These are phyloP conservation scores for Pythium angustatum DNA, from an alignment of 352 stramenopile species.

Conservation along the genomic window DNA sequence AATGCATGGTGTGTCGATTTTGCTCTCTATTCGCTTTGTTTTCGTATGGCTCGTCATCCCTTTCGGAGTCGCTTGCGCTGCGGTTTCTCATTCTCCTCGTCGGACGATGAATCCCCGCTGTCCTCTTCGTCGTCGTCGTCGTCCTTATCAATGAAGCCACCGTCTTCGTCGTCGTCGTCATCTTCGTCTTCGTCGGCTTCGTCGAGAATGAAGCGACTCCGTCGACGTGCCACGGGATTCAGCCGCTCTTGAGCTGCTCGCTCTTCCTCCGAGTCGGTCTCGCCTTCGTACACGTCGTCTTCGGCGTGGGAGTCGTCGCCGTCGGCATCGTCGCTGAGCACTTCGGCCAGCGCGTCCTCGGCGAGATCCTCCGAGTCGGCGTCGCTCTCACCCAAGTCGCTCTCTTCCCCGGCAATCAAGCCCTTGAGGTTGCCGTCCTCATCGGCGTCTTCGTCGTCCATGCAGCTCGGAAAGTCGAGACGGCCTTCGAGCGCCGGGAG, in stretches of 20 bases:
- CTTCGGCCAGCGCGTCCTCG: constrained; percentile 34
- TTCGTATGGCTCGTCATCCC: no score
- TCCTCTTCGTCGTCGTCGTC: constrained; percentile 35
- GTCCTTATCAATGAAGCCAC: constrained; percentile 38
- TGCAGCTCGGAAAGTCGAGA: constrained; percentile 79
- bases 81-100: constrained; percentile 18
- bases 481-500: constrained; percentile 54
- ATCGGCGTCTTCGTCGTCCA: constrained; percentile 80
- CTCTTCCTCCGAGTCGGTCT: constrained; percentile 75
- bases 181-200: constrained; percentile 75
- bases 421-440: constrained; percentile 82
- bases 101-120: constrained; percentile 14
- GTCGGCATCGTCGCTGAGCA: constrained; percentile 35
- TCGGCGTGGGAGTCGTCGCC: constrained; percentile 40
- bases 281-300: constrained; percentile 49
- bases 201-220: constrained; percentile 78
- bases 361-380: constrained; percentile 36
- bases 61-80: constrained; percentile 23
- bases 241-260: constrained; percentile 27
- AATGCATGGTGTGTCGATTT: no score
- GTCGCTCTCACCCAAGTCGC: constrained; percentile 59
- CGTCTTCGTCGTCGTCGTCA: constrained; percentile 39
- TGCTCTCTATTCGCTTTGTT: background rate
- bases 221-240: constrained; percentile 26
- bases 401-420: constrained; percentile 66